Percentiles rank a stretch among this genome's conserved stretches.
phyloP scores from a whole-genome alignment of 495 filamentous ascomycete genomes.

The Penicillium flavigenum region DNA sequence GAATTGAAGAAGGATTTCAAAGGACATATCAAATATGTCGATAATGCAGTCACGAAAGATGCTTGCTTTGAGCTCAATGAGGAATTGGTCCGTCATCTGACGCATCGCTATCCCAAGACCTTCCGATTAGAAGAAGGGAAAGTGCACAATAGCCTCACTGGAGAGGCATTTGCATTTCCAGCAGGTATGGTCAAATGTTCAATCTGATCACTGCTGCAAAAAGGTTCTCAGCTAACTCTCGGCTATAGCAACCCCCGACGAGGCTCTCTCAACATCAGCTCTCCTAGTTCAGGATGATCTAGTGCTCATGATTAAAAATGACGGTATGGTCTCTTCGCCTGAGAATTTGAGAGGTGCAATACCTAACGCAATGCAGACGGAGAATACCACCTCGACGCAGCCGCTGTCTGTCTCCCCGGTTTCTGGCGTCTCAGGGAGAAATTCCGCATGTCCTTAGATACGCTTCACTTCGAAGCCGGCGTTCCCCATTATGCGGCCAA shows the following conservation, averaged over 20 bases:
- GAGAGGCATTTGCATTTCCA: slow-evolving; percentile 61
- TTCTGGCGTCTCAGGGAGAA: slow-evolving; percentile 78
- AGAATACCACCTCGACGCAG: slow-evolving; percentile 72
- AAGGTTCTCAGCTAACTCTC: background rate
- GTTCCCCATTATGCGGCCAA: slow-evolving; percentile 72
- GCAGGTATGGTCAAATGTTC: slow-evolving; percentile 48
- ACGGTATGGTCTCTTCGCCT: slow-evolving; percentile 22
- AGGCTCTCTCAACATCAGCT: slow-evolving; percentile 67
- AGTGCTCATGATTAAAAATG: slow-evolving; percentile 70
- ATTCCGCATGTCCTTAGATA: slow-evolving; percentile 67
- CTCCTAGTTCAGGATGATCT: slow-evolving; percentile 73
- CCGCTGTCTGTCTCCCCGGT: slow-evolving; percentile 66
- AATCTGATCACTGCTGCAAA: no score
- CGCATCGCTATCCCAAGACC: slow-evolving; percentile 65
- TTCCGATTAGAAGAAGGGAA: slow-evolving; percentile 56
- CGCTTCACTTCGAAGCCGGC: slow-evolving; percentile 70
- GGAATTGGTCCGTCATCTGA: slow-evolving; percentile 65
- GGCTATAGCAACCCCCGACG: slow-evolving; percentile 14
- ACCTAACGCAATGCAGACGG: slow-evolving; percentile 39
- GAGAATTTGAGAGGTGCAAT: background rate
- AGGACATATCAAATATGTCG: slow-evolving; percentile 22
- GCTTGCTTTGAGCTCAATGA: slow-evolving; percentile 69
- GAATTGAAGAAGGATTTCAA: slow-evolving; percentile 48
- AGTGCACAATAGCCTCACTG: slow-evolving; percentile 62
- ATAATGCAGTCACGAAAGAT: slow-evolving; percentile 50